A percentile compares a stretch with the other conserved stretches of the same genome.
phyloP scores from a whole-genome alignment of 306 rosid species.

The Notholithocarpus densiflorus region DNA sequence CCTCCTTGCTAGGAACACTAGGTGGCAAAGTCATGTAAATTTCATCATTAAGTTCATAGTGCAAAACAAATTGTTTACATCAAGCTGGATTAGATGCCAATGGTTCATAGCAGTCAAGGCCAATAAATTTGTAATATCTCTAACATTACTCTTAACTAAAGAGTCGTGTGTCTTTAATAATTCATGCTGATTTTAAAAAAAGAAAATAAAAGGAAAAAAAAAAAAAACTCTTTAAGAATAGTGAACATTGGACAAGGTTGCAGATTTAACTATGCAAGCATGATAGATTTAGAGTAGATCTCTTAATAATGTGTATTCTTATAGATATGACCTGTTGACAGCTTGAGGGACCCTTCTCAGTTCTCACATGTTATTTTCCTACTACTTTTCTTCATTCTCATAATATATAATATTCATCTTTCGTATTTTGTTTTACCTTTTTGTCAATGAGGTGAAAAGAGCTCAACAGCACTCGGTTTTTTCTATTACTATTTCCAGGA shows the following conservation, averaged over 20 bases:
- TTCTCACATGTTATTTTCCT: constrained; percentile 3
- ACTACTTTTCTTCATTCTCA: background rate
- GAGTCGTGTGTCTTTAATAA: too few relatives aligned
- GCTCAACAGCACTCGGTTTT: background rate
- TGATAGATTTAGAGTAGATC: constrained; percentile 8
- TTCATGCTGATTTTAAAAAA: too few relatives aligned
- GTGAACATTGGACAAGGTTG: background rate
- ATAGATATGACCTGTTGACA: constrained; percentile 3
- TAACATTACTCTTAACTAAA: too few relatives aligned
- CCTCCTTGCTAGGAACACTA: too few relatives aligned
- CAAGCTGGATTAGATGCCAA: too few relatives aligned
- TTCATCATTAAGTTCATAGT: too few relatives aligned
- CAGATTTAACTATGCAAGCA: constrained; percentile 15
- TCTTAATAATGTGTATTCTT: constrained; percentile 7
- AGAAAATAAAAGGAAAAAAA: background rate
- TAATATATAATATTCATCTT: background rate
- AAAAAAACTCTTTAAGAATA: background rate
- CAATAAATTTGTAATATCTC: too few relatives aligned
- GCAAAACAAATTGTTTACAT: too few relatives aligned
- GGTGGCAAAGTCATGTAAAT: too few relatives aligned
- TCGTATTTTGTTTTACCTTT: background rate
- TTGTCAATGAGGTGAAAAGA: background rate
- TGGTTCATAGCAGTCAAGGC: too few relatives aligned
- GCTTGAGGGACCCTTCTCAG: constrained; percentile 12
- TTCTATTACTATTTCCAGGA: background rate